A percentile compares a stretch with the other conserved stretches of the same genome.
Evolutionary conservation across 148 eudicot genomes (phyloP).

Genomic region (Mesembryanthemum crystallinum): DNA sequence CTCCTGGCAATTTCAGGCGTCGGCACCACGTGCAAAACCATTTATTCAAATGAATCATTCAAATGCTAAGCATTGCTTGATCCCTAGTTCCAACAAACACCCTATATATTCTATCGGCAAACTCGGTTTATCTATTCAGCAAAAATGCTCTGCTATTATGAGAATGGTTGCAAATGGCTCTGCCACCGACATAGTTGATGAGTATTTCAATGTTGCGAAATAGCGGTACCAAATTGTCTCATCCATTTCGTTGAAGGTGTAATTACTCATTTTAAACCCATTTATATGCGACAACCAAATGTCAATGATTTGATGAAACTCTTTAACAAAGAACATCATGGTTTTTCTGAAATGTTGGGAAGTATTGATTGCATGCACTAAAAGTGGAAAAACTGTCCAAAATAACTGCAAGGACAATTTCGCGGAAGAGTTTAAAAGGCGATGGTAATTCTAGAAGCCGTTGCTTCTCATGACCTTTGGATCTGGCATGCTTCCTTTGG

Average conservation of each 20-base stretch:
- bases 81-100: neutral
- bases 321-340: neutral
- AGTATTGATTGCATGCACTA: conserved; percentile 1
- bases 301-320: neutral
- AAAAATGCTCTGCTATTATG: no score
- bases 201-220: neutral
- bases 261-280: no score
- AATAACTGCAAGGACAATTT: neutral
- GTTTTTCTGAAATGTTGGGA: neutral
- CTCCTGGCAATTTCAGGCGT: no score
- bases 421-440: neutral
- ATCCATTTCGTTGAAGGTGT: neutral
- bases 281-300: neutral
- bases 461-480: neutral
- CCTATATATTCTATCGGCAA: neutral
- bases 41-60: no score
- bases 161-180: neutral
- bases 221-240: neutral
- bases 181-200: neutral
- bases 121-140: no score
- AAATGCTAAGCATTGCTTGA: neutral
- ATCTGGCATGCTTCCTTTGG: neutral
- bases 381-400: neutral
- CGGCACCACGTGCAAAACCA: no score
- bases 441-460: neutral